Percentiles rank a stretch among this genome's conserved stretches.
Conservation (phyloP, 495 filamentous ascomycete genomes). For the Corynascus novoguineensis region DNA sequence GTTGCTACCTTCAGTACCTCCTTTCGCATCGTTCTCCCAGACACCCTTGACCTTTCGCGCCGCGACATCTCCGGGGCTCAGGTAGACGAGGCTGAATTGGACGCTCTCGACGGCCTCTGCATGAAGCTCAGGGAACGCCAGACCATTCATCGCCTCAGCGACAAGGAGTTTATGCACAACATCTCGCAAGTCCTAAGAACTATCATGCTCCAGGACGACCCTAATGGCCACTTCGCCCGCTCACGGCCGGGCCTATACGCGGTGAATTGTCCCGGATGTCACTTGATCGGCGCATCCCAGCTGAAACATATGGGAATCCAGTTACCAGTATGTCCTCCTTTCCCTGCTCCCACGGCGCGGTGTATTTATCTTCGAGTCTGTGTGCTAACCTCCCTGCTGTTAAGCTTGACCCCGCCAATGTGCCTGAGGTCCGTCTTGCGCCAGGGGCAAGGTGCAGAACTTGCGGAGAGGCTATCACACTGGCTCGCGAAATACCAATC, state of each 20-base stretch:
- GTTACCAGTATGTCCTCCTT: slow-evolving; percentile 20
- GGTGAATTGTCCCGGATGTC: slow-evolving; percentile 29
- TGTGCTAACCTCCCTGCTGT: neutral
- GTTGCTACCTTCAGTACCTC: slow-evolving; percentile 26
- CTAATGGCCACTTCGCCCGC: slow-evolving; percentile 20
- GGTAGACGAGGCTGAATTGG: slow-evolving; percentile 31
- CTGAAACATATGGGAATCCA: slow-evolving; percentile 21
- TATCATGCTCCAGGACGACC: slow-evolving; percentile 32
- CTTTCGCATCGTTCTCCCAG: slow-evolving; percentile 33
- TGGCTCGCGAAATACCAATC: slow-evolving; percentile 29
- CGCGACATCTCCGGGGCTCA: slow-evolving; percentile 13
- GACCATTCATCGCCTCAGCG: slow-evolving; percentile 31
- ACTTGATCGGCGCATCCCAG: slow-evolving; percentile 33
- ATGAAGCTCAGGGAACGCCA: slow-evolving; percentile 27
- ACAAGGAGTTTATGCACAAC: slow-evolving; percentile 30
- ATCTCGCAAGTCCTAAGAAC: slow-evolving; percentile 28
- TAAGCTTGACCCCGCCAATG: slow-evolving; percentile 18
- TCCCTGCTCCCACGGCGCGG: no score
- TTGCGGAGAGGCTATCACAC: slow-evolving; percentile 26
- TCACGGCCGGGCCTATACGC: slow-evolving; percentile 28
- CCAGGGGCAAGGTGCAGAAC: slow-evolving; percentile 25
- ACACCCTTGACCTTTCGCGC: slow-evolving; percentile 24
- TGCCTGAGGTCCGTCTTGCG: slow-evolving; percentile 20
- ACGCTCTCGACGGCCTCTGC: slow-evolving; percentile 33
- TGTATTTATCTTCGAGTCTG: neutral